Base-by-base conservation (phyloP, 352 stramenopile species). In the Globisporangium rhizosaccharum region DNA sequence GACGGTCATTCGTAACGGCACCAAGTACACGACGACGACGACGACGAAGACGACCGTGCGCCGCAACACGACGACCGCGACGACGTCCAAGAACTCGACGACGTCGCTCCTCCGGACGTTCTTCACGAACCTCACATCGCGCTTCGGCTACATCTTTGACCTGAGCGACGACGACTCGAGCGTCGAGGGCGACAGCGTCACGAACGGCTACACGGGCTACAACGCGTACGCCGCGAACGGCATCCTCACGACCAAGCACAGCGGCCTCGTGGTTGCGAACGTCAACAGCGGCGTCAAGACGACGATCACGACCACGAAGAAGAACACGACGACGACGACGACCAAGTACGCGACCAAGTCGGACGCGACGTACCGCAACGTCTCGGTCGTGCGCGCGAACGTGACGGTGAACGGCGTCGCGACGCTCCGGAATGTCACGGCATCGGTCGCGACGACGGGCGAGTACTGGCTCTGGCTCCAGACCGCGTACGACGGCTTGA, bases 391-490 rank as follows among this genome's bases (percentile, higher is more conserved):
- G 9, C 62, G 66, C 45, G 55, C 58, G 63, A 84, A 79, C 63
- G 65, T 84, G 45, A 84, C 65, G 48, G 55, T 82, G 53, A 73
- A 73, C 45, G 65, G 61, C 23, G 66, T 63, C 23, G 72, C 57
- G 1, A 64, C 77, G 36, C 14, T 63, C 33, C 75, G 75, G n/a
- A 70, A 80, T 42, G 51, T 84, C 44, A 56, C 57, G 44, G 36
- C 56, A 26, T 55, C 62, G n/a, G 68, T 82, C 28, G 76, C 74
- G 14, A 86, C 76, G 15, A 75, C 67, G n/a, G 79, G 79, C 15
- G 62, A 53, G 17, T 88, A 88, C 67, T 88, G 76, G 79, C 61
- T 73, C 48, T 88, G 79, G 76, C 56, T 88, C 51, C 54, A 80
- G 59, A 76, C 71, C 3, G 76, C 73, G 5, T 88, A 88, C 67